Conservation (phyloP, 1,139 yeast species). For the Nakaseomyces bracarensis region DNA sequence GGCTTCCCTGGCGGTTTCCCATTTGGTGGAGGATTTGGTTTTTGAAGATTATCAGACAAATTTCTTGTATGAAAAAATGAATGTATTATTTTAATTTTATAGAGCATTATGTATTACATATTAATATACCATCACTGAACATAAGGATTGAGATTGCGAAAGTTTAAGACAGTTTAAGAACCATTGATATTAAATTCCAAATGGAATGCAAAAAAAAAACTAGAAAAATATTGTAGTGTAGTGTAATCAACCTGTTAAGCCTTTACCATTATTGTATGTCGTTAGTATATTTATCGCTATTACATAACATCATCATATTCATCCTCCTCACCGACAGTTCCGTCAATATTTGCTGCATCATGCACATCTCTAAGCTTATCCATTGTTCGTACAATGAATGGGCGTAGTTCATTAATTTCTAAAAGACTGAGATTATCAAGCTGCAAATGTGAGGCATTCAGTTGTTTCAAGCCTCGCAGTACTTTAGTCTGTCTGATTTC, state of each 20-base stretch:
- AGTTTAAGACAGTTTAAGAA: too few relatives aligned
- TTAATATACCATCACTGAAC: too few relatives aligned
- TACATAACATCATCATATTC: slow-evolving; percentile 11
- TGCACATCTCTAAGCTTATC: slow-evolving; percentile 55
- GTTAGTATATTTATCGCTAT: too few relatives aligned
- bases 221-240: too few relatives aligned
- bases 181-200: too few relatives aligned
- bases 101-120: too few relatives aligned
- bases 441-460: slow-evolving; percentile 78
- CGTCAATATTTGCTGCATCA: slow-evolving; percentile 25
- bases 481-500: slow-evolving; percentile 79
- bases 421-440: slow-evolving; percentile 72
- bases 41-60: too few relatives aligned
- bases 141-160: too few relatives aligned
- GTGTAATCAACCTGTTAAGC: background rate
- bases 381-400: slow-evolving; percentile 75
- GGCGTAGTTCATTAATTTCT: slow-evolving; percentile 84
- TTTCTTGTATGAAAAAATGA: too few relatives aligned
- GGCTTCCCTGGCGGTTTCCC: slow-evolving; percentile 12
- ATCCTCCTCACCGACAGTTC: slow-evolving; percentile 32
- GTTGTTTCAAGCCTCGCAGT: slow-evolving; percentile 63
- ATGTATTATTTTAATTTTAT: slow-evolving; percentile 4
- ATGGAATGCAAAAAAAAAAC: too few relatives aligned
- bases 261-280: too few relatives aligned
- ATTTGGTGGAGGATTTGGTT: slow-evolving; percentile 8